Base-by-base conservation (phyloP, 345 rosid species). In the Moricandia moricandioides region DNA sequence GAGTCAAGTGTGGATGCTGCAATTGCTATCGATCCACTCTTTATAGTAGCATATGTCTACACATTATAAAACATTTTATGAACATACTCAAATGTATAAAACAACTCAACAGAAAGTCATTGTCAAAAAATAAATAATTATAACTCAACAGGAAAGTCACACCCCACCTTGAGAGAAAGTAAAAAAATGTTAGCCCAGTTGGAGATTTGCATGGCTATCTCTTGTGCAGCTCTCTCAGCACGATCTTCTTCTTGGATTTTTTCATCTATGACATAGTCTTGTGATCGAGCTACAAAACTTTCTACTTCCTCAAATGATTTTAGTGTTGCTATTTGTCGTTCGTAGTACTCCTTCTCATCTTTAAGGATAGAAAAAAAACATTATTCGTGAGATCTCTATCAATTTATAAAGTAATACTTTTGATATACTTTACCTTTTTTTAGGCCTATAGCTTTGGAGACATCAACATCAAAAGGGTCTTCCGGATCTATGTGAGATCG, bases 1-100 rank as follows among this genome's bases (percentile, higher is more conserved):
- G 98, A 94, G 82, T 94, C 98, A 13, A 94, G 80, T 9, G 98
- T 94, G 0, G 98, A 94, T 24, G 98, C 98, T 56, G 97, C 98
- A 77, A 94, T 87, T 14, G 98, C 99, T 74, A 91, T 73, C 12
- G 99, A 94, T 82, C 93, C 99, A 82, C 92, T 91, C 86, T 62
- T 86, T 57, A 94, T 24, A 1, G 97, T 91, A 30, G 97, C 99
- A 80, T 84, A 94, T 8, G 88, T 77, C 97, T 94, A 85, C 63
- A 62, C 14, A 21, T 55, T 61, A 49, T n/a, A 73, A 8, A 47
- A 34, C 72, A 69, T 45, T 11, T 62, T 11, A 69, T 73, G 54
- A 51, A 29, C 52, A 71, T 14, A 4, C 31, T 29, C 31, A 29
- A 27, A 29, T 29, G 31, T 29, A 29, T 29, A 29, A 29, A 29